Conservation (phyloP, 495 filamentous ascomycete species). For the Lindgomyces ingoldianus region DNA sequence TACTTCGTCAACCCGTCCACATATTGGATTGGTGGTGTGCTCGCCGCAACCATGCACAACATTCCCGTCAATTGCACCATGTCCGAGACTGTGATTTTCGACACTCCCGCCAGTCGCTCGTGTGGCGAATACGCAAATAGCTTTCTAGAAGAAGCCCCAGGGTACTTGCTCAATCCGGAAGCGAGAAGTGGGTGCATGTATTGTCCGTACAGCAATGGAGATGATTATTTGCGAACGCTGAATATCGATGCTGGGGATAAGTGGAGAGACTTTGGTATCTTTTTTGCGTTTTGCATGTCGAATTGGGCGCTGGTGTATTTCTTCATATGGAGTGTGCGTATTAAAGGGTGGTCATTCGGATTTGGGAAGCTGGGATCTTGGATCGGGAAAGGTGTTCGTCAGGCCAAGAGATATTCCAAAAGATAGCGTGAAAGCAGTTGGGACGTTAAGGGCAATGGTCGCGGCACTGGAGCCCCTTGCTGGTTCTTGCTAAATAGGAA, state of each 20-base stretch:
- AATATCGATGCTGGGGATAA: conserved; percentile 67
- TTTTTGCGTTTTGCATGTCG: conserved; percentile 71
- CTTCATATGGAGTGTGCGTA: conserved; percentile 76
- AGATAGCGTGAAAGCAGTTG: neutral
- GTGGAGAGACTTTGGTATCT: conserved; percentile 79
- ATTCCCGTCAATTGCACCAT: conserved; percentile 59
- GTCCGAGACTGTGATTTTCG: conserved; percentile 66
- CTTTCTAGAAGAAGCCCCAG: conserved; percentile 34
- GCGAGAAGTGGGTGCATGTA: conserved; percentile 67
- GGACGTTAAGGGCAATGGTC: neutral
- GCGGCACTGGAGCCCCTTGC: neutral
- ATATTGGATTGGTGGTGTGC: conserved; percentile 74
- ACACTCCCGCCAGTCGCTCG: conserved; percentile 62
- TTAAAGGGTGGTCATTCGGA: conserved; percentile 74
- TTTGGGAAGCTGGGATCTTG: conserved; percentile 54
- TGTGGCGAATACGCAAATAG: conserved; percentile 58
- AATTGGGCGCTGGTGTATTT: conserved; percentile 84
- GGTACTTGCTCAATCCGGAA: conserved; percentile 58
- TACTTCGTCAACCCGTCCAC: conserved; percentile 47
- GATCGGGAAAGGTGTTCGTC: conserved; percentile 39
- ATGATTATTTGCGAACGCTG: conserved; percentile 67
- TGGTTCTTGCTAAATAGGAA: neutral
- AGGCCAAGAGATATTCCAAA: conserved; percentile 22
- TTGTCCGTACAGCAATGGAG: conserved; percentile 61
- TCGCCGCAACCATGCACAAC: conserved; percentile 60